Conservation (phyloP, 2,329 filamentous ascomycete genomes). For the Xenoacremonium recifei region DNA sequence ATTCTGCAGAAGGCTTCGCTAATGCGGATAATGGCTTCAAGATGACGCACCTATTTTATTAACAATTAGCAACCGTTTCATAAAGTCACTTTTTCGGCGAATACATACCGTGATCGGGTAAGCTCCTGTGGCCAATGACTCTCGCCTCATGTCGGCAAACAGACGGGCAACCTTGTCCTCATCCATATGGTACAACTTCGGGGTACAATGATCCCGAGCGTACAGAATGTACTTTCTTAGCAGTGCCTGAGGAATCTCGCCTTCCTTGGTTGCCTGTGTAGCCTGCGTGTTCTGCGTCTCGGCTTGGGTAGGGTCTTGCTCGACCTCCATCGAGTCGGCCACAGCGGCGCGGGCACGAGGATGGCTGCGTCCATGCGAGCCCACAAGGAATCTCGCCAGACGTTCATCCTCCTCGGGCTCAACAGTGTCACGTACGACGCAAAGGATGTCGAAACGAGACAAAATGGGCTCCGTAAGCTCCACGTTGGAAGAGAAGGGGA, state of each 20-base stretch:
- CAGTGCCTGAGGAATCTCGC: conserved; percentile 85
- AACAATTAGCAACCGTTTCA: conserved; percentile 16
- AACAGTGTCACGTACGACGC: conserved; percentile 92
- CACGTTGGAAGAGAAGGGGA: conserved; percentile 94
- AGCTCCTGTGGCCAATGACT: conserved; percentile 88
- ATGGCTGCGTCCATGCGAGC: conserved; percentile 89
- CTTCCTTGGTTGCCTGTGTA: conserved; percentile 41
- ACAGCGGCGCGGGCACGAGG: conserved; percentile 56
- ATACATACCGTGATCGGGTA: conserved; percentile 94
- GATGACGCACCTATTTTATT: conserved; percentile 80
- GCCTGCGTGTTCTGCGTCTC: conserved; percentile 33
- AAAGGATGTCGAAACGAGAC: conserved; percentile 96
- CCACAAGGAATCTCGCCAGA: conserved; percentile 90
- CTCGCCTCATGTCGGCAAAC: conserved; percentile 93
- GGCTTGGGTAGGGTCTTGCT: conserved; percentile 49
- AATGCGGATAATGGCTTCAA: conserved; percentile 97
- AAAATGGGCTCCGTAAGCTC: conserved; percentile 96
- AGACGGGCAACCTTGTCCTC: conserved; percentile 93
- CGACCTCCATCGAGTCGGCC: conserved; percentile 60
- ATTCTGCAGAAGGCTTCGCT: conserved; percentile 95
- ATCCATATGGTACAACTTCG: conserved; percentile 96
- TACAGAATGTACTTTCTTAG: conserved; percentile 97
- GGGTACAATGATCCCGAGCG: conserved; percentile 81
- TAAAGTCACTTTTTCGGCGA: too few relatives aligned
- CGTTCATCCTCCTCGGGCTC: conserved; percentile 91